Evolutionary conservation across 371 early-diverging fungal genomes (phyloP).

Genomic region (Haplosporangium sp.): DNA sequence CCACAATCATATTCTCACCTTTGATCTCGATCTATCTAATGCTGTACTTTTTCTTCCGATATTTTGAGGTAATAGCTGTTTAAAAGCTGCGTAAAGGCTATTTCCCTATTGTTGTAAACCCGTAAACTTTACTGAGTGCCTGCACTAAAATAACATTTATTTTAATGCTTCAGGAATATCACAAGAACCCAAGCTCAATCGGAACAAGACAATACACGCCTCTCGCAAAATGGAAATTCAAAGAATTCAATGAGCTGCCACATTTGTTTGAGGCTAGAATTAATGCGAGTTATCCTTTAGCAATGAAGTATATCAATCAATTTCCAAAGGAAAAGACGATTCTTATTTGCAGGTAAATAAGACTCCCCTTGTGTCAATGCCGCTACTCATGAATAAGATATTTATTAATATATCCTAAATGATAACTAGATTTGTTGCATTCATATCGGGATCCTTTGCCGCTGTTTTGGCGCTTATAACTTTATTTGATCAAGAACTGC

Average conservation of each 20-base stretch:
- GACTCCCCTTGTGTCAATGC: neutral
- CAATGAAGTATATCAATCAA: constrained; percentile 87
- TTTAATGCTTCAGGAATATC: constrained; percentile 74
- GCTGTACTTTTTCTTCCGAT: constrained; percentile 90
- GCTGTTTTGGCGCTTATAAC: constrained; percentile 86
- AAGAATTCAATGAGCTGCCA: constrained; percentile 97
- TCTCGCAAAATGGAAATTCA: constrained; percentile 91
- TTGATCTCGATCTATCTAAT: constrained; percentile 88
- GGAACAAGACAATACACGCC: constrained; percentile 88
- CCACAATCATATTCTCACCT: constrained; percentile 89
- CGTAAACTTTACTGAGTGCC: neutral
- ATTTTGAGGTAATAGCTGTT: constrained; percentile 83
- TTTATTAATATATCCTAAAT: neutral
- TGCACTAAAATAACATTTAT: neutral
- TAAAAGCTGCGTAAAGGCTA: too few species aligned
- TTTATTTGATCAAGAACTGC: constrained; percentile 87
- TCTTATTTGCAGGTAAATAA: constrained; percentile 74
- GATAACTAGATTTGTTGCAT: constrained; percentile 81
- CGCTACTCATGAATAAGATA: neutral
- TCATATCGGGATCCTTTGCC: constrained; percentile 91
- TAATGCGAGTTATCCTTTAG: constrained; percentile 74
- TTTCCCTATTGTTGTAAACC: too few species aligned
- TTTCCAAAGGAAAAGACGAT: constrained; percentile 89
- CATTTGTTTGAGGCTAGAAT: constrained; percentile 88
- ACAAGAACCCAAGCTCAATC: constrained; percentile 88